Base-by-base conservation (phyloP, 1,284 basidiomycete species). In the Fomitopsis schrenkii region DNA sequence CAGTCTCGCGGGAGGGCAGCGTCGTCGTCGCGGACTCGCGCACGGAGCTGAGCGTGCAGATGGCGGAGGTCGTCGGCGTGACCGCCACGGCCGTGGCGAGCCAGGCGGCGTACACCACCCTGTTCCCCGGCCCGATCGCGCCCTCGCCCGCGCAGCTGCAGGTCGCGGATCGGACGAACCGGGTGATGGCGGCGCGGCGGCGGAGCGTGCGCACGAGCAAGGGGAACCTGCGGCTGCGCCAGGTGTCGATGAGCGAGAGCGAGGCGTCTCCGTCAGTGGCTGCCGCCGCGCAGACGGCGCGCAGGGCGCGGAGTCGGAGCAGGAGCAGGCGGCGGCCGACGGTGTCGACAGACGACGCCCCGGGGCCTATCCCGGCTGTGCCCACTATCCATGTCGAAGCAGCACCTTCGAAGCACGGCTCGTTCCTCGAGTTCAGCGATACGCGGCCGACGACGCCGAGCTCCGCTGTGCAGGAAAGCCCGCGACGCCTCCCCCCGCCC, bases 171-270 rank as follows among this genome's bases (percentile, higher is more conserved):
- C 64, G 69, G 15, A 59, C 67, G 40, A 70, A 76, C 59, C 75
- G 79, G 5, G 82, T 88, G 12, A 77, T 77, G 38, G 84, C 87
- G 3, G 87, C 87, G 9, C 80, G 82, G 62, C 83, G 77, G 65
- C 78, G 86, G 41, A 86, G 84, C 68, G 72, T 78, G 59, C 81
- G 85, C 19, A 76, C 82, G 10, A 86, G 84, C 12, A 82, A 85
- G 65, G 79, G 82, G 40, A 86, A 83, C 66, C 73, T 89, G 33
- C 80, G 87, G 1, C 71, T 88, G 28, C 83, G 82, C 12, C 70
- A 68, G 61, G 62, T 67, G 26, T 62, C 70, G 0, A 63, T 61
- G 53, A 52, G 59, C 42, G 64, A 57, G 55, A 65, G 30, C 9
- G 48, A 64, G 55, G 2, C 52, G 28, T 28, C 53, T 62, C 44